phyloP scores from a whole-genome alignment of 352 stramenopile genomes.

The Blastocystis sp. region DNA sequence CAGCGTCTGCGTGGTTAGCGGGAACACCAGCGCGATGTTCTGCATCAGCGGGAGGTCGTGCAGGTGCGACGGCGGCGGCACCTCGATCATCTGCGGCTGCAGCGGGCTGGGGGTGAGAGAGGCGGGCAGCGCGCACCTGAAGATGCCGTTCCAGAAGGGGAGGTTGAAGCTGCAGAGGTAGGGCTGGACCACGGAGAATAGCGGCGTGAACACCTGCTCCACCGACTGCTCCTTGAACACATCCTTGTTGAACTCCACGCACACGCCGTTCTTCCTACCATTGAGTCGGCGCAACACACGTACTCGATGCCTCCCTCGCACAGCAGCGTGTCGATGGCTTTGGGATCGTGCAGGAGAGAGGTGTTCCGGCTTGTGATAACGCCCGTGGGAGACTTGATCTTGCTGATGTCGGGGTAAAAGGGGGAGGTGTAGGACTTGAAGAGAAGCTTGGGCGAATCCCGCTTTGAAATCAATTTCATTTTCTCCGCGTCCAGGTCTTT shows the following conservation, averaged over 20 bases:
- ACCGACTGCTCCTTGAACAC: constrained; percentile 29
- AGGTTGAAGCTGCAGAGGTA: constrained; percentile 56
- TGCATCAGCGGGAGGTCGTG: constrained; percentile 6
- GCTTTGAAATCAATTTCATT: background rate
- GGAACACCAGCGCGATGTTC: constrained; percentile 30
- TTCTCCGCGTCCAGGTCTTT: constrained; percentile 6
- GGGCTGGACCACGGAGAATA: constrained; percentile 21
- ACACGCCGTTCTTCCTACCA: constrained; percentile 11
- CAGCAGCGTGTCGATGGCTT: constrained; percentile 16
- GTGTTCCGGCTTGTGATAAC: constrained; percentile 38
- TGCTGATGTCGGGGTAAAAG: constrained; percentile 11
- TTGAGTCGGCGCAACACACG: background rate
- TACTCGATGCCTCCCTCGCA: constrained; percentile 4
- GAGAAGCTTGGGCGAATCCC: background rate
- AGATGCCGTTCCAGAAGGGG: constrained; percentile 47
- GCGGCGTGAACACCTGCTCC: background rate
- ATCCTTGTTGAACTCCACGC: constrained; percentile 45
- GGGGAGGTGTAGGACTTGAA: constrained; percentile 49
- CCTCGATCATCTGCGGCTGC: constrained; percentile 27
- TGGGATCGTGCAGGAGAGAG: background rate
- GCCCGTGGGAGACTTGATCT: constrained; percentile 38
- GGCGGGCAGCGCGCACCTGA: background rate
- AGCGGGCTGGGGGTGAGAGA: background rate
- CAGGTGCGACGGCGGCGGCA: background rate
- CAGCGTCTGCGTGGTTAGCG: constrained; percentile 35